Conservation (phyloP, 768 basidiomycete genomes). For the Pisolithus albus region DNA sequence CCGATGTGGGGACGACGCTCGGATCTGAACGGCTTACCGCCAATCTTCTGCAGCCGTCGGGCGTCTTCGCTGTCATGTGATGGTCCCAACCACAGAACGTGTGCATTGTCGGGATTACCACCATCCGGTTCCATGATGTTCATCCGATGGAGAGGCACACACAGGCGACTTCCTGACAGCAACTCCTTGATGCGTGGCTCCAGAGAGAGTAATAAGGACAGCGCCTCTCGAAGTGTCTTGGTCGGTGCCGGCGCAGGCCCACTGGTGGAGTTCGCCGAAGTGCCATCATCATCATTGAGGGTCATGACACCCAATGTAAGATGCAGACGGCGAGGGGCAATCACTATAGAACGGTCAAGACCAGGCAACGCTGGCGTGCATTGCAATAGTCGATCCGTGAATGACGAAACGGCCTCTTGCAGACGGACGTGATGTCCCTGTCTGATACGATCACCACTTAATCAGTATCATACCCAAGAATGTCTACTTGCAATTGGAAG, state of each 20-base stretch:
- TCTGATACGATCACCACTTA: slow-evolving; percentile 1
- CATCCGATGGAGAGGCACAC: slow-evolving; percentile 40
- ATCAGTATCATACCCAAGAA: slow-evolving; percentile 14
- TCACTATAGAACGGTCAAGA: slow-evolving; percentile 53
- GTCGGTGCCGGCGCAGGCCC: not conserved
- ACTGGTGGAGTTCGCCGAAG: not conserved
- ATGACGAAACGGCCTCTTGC: slow-evolving; percentile 29
- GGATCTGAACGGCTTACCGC: slow-evolving; percentile 20
- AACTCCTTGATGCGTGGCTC: slow-evolving; percentile 37
- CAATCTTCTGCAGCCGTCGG: slow-evolving; percentile 24
- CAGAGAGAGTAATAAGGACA: slow-evolving; percentile 35
- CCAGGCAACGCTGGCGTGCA: slow-evolving; percentile 34
- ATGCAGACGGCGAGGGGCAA: slow-evolving; percentile 54
- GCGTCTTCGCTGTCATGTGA: slow-evolving; percentile 26
- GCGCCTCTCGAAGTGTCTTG: slow-evolving; percentile 34
- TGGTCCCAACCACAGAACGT: slow-evolving; percentile 55
- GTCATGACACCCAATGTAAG: slow-evolving; percentile 72
- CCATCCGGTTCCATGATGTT: slow-evolving; percentile 42
- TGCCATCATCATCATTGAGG: slow-evolving; percentile 31
- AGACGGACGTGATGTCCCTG: slow-evolving; percentile 39
- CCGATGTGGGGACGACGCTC: too few species aligned
- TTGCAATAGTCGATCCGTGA: slow-evolving; percentile 25
- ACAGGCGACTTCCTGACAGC: slow-evolving; percentile 27
- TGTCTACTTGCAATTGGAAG: slow-evolving; percentile 28
- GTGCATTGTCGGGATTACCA: slow-evolving; percentile 34